Evolutionary conservation across 2,329 filamentous ascomycete species (phyloP).

Genomic region (Clarireedia monteithiana): DNA sequence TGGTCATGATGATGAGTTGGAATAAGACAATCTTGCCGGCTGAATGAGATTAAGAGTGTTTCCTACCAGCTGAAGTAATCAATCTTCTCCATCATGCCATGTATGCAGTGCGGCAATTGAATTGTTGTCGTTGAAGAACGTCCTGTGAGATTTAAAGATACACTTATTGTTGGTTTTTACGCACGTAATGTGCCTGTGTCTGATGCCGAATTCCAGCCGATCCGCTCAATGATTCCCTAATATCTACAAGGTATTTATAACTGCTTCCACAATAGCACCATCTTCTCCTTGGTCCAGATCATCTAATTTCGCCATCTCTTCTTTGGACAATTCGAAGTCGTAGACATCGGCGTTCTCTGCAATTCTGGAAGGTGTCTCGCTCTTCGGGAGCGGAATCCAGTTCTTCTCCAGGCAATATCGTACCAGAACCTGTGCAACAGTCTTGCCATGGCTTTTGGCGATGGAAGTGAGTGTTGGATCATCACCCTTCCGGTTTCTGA

Average conservation of each 20-base stretch:
- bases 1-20: too few relatives aligned
- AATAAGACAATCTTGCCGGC: too few relatives aligned
- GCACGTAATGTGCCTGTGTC: not conserved
- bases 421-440: constrained; percentile 58
- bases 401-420: constrained; percentile 50
- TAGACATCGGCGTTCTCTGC: constrained; percentile 48
- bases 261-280: constrained; percentile 31
- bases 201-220: not conserved
- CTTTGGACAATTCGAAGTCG: constrained; percentile 46
- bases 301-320: constrained; percentile 50
- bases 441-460: constrained; percentile 51
- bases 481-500: constrained; percentile 48
- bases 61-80: too few relatives aligned
- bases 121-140: too few relatives aligned
- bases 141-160: not conserved
- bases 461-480: constrained; percentile 50
- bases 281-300: constrained; percentile 40
- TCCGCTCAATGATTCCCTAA: not conserved
- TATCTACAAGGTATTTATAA: constrained; percentile 15
- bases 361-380: constrained; percentile 51
- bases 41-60: too few relatives aligned
- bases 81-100: too few relatives aligned
- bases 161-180: not conserved
- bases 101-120: too few relatives aligned
- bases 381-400: constrained; percentile 63